Conservation (phyloP, 768 basidiomycete genomes). For the Podaxis sp. region DNA sequence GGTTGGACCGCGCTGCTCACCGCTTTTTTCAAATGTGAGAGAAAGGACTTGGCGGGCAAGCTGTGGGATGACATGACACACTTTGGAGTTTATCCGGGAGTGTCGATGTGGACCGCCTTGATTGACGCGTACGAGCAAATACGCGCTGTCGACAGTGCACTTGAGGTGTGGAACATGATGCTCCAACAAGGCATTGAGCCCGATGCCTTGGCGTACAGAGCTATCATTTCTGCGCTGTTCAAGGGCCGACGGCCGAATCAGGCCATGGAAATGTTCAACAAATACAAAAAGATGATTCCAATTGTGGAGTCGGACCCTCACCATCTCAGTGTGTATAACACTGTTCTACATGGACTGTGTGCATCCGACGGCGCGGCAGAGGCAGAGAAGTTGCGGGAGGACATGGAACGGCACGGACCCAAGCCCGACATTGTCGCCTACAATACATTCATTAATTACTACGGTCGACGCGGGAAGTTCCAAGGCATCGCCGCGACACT, state of each 20-base stretch:
- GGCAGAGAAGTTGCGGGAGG: conserved; percentile 40
- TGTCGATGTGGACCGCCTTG: conserved; percentile 70
- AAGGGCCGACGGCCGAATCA: conserved; percentile 48
- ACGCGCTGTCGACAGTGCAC: conserved; percentile 50
- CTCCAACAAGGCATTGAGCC: conserved; percentile 52
- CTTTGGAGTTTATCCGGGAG: conserved; percentile 48
- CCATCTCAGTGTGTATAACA: conserved; percentile 61
- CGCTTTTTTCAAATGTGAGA: conserved; percentile 57
- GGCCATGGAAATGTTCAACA: conserved; percentile 50
- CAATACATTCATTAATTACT: conserved; percentile 77
- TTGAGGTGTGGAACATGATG: conserved; percentile 68
- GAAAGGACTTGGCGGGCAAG: conserved; percentile 55
- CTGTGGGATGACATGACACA: conserved; percentile 69
- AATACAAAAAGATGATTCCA: conserved; percentile 42
- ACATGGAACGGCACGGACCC: conserved; percentile 51
- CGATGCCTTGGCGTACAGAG: conserved; percentile 64
- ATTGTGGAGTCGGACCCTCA: conserved; percentile 25
- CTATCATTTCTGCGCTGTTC: conserved; percentile 65
- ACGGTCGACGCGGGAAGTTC: conserved; percentile 63
- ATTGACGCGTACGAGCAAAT: conserved; percentile 60
- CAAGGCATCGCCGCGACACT: conserved; percentile 58
- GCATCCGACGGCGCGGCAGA: conserved; percentile 36
- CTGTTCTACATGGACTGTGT: conserved; percentile 71
- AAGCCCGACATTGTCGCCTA: conserved; percentile 72
- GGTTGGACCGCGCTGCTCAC: conserved; percentile 68